phyloP scores from a whole-genome alignment of 805 yeast genomes.

The Cephaloascus fragrans region DNA sequence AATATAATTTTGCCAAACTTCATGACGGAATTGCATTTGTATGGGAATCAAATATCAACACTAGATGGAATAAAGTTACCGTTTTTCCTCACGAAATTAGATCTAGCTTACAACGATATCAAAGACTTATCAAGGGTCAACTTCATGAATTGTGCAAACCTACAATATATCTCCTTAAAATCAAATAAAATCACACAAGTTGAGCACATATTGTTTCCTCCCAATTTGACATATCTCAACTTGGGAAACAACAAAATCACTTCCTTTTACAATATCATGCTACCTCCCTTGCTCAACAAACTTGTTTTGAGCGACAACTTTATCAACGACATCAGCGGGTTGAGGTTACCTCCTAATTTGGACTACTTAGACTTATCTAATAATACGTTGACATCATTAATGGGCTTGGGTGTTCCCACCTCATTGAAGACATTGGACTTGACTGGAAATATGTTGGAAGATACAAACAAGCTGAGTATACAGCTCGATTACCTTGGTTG shows the following conservation, averaged over 20 bases:
- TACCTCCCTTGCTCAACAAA: not conserved
- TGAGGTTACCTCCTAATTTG: not conserved
- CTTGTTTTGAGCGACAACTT: not conserved
- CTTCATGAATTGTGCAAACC: too few species aligned
- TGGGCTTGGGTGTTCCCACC: too few species aligned
- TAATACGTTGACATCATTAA: not conserved
- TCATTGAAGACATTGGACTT: not conserved
- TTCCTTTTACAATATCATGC: too few species aligned
- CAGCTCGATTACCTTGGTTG: too few species aligned
- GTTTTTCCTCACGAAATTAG: not conserved
- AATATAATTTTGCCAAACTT: not conserved
- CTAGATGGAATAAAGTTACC: too few species aligned
- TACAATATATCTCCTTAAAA: too few species aligned
- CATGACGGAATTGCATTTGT: too few species aligned
- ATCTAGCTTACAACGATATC: not conserved
- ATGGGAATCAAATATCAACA: too few species aligned
- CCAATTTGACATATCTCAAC: not conserved
- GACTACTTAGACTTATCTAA: not conserved
- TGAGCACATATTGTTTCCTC: not conserved
- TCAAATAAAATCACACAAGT: not conserved
- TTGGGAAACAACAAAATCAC: too few species aligned
- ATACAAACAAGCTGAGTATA: too few species aligned
- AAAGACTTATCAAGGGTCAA: too few species aligned
- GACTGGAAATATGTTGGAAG: not conserved
- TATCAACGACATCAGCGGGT: not conserved